Evolutionary conservation across 2,329 filamentous ascomycete species (phyloP), one percentile per base, ranked within the genome.

Genomic region (Neofusicoccum kwambonambiense): DNA sequence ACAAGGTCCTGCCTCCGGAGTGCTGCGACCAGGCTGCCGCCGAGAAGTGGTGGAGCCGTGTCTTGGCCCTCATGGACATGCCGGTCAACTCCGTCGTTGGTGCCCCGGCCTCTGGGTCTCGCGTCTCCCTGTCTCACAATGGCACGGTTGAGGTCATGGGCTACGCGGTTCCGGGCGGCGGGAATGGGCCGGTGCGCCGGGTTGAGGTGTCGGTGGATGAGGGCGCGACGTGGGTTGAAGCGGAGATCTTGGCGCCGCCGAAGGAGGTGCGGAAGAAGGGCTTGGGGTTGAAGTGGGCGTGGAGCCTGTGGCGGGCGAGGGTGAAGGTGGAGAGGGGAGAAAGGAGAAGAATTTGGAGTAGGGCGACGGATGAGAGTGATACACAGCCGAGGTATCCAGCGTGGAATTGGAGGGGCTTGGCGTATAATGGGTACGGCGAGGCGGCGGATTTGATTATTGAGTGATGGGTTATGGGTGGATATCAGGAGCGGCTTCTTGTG

Each of bases 361-460:
- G 83, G 44, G 85, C 85, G 1, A 84, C 80, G 4, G 86, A 88
- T 75, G 75, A 69, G 42, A 84, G 84, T 3, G 83, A 86, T 70
- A 75, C 75, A 22, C 86, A 88, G 70, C 74, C 73, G 22, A 74
- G 78, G 66, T 76, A 76, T 64, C 78, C 81, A 3, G 73, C 81
- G 69, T 88, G 86, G 86, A 88, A 88, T 72, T 73, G 86, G 66
- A 78, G 86, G 65, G 86, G 86, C 0, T 83, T 88, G 8, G 84
- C 79, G 34, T 88, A 88, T 74, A 86, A 86, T 74, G 86, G 83
- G 1, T 88, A 84, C 74, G 86, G 85, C 2, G 82, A 86, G 69
- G 79, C 78, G 39, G 80, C 75, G 68, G 79, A 82, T 47, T 69
- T 88, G 64, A 80, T 78, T 31, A 71, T 86, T 56, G 68, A 71